These are phyloP conservation scores for Fusarium udum DNA, from an alignment of 2,329 filamentous ascomycete genomes.

Conservation along the genomic window DNA sequence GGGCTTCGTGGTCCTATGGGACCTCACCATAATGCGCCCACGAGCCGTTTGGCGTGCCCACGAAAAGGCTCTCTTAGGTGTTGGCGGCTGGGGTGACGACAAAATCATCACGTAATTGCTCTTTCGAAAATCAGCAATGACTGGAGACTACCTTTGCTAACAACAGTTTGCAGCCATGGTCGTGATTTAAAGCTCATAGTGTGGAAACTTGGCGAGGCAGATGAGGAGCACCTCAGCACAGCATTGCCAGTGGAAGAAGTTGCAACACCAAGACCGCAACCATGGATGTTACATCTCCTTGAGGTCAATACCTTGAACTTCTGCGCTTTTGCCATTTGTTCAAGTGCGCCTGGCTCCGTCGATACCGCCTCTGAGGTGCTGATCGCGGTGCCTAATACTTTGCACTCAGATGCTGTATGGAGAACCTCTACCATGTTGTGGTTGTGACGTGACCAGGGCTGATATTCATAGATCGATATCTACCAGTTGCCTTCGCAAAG, in stretches of 20 bases:
- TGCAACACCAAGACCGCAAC: conserved; percentile 63
- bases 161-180: conserved; percentile 72
- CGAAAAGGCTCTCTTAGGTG: conserved; percentile 76
- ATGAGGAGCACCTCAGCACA: conserved; percentile 73
- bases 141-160: neutral
- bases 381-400: conserved; percentile 82
- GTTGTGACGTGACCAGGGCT: neutral
- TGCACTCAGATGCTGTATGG: conserved; percentile 73
- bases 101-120: conserved; percentile 80
- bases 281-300: conserved; percentile 87
- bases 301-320: conserved; percentile 96
- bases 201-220: conserved; percentile 74
- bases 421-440: neutral
- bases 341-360: conserved; percentile 44
- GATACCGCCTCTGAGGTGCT: conserved; percentile 59
- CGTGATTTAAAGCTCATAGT: conserved; percentile 87
- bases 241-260: conserved; percentile 74
- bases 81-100: conserved; percentile 75
- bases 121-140: neutral
- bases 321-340: conserved; percentile 79
- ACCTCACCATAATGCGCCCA: conserved; percentile 81
- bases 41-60: conserved; percentile 90
- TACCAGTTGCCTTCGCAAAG: conserved; percentile 81
- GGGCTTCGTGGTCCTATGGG: conserved; percentile 89
- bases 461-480: conserved; percentile 73